Percentiles rank a stretch among this genome's conserved stretches.
Conservation (phyloP, 2,329 filamentous ascomycete species). For the Zymoseptoria pseudotritici region DNA sequence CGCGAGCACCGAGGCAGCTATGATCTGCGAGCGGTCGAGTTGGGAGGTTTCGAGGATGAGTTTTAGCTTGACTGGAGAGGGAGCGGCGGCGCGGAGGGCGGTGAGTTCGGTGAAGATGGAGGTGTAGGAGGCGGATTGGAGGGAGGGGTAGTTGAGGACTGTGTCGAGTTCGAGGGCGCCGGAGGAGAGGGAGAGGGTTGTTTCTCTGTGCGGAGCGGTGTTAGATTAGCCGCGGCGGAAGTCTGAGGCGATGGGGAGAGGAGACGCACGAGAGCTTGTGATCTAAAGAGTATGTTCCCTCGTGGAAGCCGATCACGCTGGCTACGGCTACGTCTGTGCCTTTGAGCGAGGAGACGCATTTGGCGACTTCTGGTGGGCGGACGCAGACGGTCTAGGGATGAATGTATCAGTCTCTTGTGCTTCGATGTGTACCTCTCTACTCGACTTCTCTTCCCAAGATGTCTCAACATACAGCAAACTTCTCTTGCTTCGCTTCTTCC, state of each 20-base stretch:
- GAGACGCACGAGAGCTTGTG: slow-evolving; percentile 38
- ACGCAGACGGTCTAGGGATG: slow-evolving; percentile 48
- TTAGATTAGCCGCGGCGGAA: neutral
- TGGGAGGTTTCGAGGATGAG: slow-evolving; percentile 54
- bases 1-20: slow-evolving; percentile 47
- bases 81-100: slow-evolving; percentile 44
- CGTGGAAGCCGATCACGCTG: slow-evolving; percentile 54
- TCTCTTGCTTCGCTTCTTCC: slow-evolving; percentile 43
- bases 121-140: slow-evolving; percentile 37
- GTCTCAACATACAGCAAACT: slow-evolving; percentile 35
- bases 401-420: slow-evolving; percentile 10
- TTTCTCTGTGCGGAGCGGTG: slow-evolving; percentile 33
- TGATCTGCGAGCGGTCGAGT: slow-evolving; percentile 41
- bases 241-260: neutral
- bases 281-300: slow-evolving; percentile 47
- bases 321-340: slow-evolving; percentile 45
- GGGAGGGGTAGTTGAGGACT: slow-evolving; percentile 48
- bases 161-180: slow-evolving; percentile 53
- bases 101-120: slow-evolving; percentile 48
- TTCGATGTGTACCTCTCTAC: neutral
- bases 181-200: slow-evolving; percentile 39
- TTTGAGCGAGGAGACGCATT: slow-evolving; percentile 43
- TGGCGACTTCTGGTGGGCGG: slow-evolving; percentile 45
- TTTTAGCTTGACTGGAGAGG: slow-evolving; percentile 40
- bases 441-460: neutral